phyloP scores from a whole-genome alignment of 1,284 basidiomycete genomes.

The Trichosporon coremiiforme region DNA sequence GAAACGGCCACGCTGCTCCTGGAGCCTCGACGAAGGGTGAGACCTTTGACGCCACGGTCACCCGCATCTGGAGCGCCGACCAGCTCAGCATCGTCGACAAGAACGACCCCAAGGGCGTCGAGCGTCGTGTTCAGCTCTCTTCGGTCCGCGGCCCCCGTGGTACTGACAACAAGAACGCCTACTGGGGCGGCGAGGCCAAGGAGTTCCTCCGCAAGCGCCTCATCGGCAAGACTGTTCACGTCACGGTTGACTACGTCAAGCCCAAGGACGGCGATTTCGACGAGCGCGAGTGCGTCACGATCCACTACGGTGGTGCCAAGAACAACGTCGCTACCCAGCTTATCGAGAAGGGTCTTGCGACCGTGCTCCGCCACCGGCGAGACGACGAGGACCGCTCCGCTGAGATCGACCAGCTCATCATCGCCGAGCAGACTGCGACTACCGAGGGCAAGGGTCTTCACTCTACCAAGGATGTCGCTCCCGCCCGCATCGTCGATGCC shows the following conservation, averaged over 20 bases:
- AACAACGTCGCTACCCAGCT: slow-evolving; percentile 88
- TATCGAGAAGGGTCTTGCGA: slow-evolving; percentile 88
- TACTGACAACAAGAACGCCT: slow-evolving; percentile 82
- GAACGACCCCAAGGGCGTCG: slow-evolving; percentile 64
- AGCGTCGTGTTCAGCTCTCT: slow-evolving; percentile 83
- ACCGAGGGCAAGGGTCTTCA: slow-evolving; percentile 84
- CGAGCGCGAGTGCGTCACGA: slow-evolving; percentile 84
- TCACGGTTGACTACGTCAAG: slow-evolving; percentile 82
- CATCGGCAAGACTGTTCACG: slow-evolving; percentile 84
- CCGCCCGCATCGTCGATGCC: slow-evolving; percentile 76
- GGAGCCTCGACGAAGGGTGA: slow-evolving; percentile 56
- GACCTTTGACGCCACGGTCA: slow-evolving; percentile 79
- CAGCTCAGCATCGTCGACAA: slow-evolving; percentile 80
- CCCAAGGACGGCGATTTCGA: slow-evolving; percentile 92
- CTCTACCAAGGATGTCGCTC: slow-evolving; percentile 79
- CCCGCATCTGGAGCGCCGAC: slow-evolving; percentile 89
- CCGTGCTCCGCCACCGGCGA: slow-evolving; percentile 84
- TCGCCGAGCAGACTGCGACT: slow-evolving; percentile 82
- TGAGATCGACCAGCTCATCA: slow-evolving; percentile 93
- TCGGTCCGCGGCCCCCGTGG: slow-evolving; percentile 84
- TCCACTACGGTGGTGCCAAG: slow-evolving; percentile 78
- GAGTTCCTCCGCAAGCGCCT: slow-evolving; percentile 86
- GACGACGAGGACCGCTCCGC: slow-evolving; percentile 94
- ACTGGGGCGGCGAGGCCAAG: slow-evolving; percentile 86
- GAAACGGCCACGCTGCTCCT: slow-evolving; percentile 29